Evolutionary conservation across 192 early-diverging fungal genomes (phyloP).

Genomic region (Backusella macrospora): DNA sequence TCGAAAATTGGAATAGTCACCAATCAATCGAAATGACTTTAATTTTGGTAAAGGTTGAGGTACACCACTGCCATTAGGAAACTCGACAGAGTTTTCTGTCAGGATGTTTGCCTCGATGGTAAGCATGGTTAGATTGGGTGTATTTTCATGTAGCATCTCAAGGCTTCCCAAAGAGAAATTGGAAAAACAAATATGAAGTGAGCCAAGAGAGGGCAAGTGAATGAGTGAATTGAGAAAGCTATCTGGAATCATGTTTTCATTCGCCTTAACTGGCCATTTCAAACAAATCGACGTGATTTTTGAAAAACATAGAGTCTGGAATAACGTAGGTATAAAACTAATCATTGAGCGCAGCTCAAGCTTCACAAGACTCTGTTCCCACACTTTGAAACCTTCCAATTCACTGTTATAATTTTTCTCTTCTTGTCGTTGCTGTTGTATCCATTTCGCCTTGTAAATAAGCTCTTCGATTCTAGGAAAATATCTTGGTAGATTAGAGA

Average conservation of each 20-base stretch:
- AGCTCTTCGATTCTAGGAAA: not conserved
- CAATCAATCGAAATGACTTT: not conserved
- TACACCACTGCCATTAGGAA: not conserved
- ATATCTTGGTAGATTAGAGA: not conserved
- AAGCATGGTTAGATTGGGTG: not conserved
- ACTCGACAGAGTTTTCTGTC: not conserved
- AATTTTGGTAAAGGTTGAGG: not conserved
- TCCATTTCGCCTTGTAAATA: not conserved
- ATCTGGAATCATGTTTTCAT: not conserved
- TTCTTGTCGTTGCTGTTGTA: not conserved
- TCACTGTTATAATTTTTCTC: not conserved
- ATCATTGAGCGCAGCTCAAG: not conserved
- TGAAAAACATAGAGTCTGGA: not conserved
- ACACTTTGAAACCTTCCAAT: not conserved
- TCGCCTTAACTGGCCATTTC: not conserved
- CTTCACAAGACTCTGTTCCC: not conserved
- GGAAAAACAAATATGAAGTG: not conserved
- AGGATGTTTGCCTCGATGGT: not conserved
- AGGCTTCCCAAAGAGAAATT: not conserved
- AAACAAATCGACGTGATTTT: slow-evolving; percentile 2
- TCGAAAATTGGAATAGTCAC: not conserved
- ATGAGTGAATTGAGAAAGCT: not conserved
- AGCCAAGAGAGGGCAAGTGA: not conserved
- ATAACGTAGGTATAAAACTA: not conserved
- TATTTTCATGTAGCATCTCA: not conserved